Percentiles rank a stretch among this genome's conserved stretches.
These are phyloP conservation scores for Phytophthora litchii DNA, from an alignment of 352 stramenopile genomes.

Conservation along the genomic window DNA sequence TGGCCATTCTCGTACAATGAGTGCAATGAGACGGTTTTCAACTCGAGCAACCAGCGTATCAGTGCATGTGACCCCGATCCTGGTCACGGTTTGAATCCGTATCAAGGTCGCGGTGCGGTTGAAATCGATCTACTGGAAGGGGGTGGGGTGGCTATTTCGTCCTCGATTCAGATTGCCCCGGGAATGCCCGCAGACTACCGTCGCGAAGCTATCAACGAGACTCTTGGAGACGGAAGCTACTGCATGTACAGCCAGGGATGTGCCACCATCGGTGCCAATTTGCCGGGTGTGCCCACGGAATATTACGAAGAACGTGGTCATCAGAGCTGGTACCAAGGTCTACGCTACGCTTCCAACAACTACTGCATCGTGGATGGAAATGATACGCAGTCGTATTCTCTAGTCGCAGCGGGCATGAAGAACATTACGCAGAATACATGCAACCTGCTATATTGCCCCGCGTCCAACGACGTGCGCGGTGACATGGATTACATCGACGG, in stretches of 20 bases:
- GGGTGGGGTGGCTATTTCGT: slow-evolving; percentile 66
- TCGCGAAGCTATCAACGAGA: slow-evolving; percentile 39
- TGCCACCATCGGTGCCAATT: slow-evolving; percentile 54
- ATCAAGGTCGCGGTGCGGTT: slow-evolving; percentile 89
- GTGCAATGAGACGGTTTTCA: slow-evolving; percentile 90
- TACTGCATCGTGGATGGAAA: slow-evolving; percentile 48
- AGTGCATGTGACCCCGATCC: slow-evolving; percentile 91
- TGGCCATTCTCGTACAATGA: slow-evolving; percentile 96
- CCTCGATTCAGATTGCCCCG: slow-evolving; percentile 76
- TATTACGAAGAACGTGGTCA: slow-evolving; percentile 47
- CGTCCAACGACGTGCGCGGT: slow-evolving; percentile 54
- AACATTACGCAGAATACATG: slow-evolving; percentile 62
- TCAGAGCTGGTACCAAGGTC: slow-evolving; percentile 59
- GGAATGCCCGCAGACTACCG: slow-evolving; percentile 63
- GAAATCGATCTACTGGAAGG: slow-evolving; percentile 97
- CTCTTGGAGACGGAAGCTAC: slow-evolving; percentile 31
- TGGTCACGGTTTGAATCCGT: slow-evolving; percentile 91
- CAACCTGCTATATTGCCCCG: slow-evolving; percentile 48
- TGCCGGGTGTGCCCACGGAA: slow-evolving; percentile 54
- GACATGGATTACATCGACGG: slow-evolving; percentile 65
- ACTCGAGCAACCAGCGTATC: slow-evolving; percentile 71
- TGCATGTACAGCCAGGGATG: slow-evolving; percentile 57
- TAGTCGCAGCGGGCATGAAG: slow-evolving; percentile 41
- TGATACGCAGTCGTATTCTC: slow-evolving; percentile 49
- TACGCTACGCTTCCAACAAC: slow-evolving; percentile 67